These are phyloP conservation scores for Leccinum broughii DNA, from an alignment of 768 basidiomycete genomes.

Conservation along the genomic window DNA sequence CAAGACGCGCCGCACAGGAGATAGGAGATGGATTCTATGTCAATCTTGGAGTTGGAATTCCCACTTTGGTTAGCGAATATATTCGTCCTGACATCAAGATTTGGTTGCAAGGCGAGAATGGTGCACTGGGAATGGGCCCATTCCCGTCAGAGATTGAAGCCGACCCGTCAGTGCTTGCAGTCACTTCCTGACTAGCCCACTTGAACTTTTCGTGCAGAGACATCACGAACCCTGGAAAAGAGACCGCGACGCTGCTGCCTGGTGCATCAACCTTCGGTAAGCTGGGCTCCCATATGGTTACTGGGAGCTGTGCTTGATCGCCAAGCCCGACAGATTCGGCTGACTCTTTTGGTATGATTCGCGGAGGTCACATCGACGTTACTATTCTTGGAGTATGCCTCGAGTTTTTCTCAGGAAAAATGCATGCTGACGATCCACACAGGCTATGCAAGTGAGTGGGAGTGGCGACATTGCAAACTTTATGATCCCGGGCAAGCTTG, in stretches of 20 bases:
- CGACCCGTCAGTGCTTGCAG: conserved; percentile 62
- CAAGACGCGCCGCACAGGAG: conserved; percentile 82
- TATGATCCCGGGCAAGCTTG: conserved; percentile 95
- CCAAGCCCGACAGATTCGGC: conserved; percentile 54
- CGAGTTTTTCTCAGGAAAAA: conserved; percentile 3
- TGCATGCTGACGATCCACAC: conserved; percentile 2
- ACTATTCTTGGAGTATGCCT: conserved; percentile 74
- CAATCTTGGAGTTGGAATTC: conserved; percentile 89
- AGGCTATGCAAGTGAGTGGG: conserved; percentile 96
- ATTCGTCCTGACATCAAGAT: conserved; percentile 69
- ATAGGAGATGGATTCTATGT: conserved; percentile 84
- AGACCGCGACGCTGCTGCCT: conserved; percentile 88
- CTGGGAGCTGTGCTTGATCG: conserved; percentile 22
- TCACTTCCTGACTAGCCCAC: conserved; percentile 16
- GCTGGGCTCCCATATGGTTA: conserved; percentile 41
- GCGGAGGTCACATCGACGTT: conserved; percentile 83
- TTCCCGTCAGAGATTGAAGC: conserved; percentile 76
- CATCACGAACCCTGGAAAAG: conserved; percentile 93
- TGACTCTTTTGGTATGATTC: conserved; percentile 96
- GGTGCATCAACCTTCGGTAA: conserved; percentile 88
- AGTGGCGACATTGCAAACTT: conserved; percentile 95
- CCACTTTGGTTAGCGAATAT: conserved; percentile 82
- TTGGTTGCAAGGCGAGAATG: conserved; percentile 88
- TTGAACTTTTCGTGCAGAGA: conserved; percentile 65
- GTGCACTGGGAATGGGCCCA: conserved; percentile 83